Evolutionary conservation across 176 grass and related monocot genomes (phyloP).

Genomic region (Eragrostis nindensis): DNA sequence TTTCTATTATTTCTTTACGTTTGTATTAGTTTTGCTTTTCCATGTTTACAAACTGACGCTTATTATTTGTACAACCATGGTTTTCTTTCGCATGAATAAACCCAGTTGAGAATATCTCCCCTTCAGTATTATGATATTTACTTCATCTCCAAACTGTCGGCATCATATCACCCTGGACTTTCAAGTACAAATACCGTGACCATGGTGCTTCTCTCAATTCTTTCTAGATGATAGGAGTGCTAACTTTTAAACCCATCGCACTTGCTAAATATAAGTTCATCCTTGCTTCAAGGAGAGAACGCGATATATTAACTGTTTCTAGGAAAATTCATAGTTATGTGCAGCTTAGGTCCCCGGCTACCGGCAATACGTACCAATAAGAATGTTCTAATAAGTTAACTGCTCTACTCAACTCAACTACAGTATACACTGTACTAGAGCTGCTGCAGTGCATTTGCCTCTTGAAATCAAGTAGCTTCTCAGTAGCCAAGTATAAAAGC

Average conservation of each 20-base stretch:
- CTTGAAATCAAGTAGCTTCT: neutral
- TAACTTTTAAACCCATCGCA: conserved; percentile 27
- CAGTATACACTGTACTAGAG: neutral
- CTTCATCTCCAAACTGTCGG: neutral
- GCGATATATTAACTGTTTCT: neutral
- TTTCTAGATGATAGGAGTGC: neutral
- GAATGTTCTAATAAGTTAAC: conserved; percentile 4
- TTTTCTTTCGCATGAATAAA: conserved; percentile 7
- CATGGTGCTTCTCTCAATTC: conserved; percentile 10
- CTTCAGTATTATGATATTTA: neutral
- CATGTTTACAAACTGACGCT: neutral
- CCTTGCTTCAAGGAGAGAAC: neutral
- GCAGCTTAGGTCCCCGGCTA: neutral
- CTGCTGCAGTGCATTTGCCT: conserved; percentile 12
- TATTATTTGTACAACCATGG: neutral
- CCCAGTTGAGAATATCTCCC: neutral
- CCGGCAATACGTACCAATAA: neutral
- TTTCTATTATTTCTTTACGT: neutral
- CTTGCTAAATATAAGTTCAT: conserved; percentile 17
- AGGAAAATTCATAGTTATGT: neutral
- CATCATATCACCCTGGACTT: neutral
- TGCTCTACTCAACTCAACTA: neutral
- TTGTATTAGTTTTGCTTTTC: neutral
- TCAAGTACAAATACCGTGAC: conserved; percentile 12
- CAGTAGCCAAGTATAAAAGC: conserved; percentile 1